Evolutionary conservation across 768 basidiomycete species (phyloP).

Genomic region (Macrolepiota fuliginosa): DNA sequence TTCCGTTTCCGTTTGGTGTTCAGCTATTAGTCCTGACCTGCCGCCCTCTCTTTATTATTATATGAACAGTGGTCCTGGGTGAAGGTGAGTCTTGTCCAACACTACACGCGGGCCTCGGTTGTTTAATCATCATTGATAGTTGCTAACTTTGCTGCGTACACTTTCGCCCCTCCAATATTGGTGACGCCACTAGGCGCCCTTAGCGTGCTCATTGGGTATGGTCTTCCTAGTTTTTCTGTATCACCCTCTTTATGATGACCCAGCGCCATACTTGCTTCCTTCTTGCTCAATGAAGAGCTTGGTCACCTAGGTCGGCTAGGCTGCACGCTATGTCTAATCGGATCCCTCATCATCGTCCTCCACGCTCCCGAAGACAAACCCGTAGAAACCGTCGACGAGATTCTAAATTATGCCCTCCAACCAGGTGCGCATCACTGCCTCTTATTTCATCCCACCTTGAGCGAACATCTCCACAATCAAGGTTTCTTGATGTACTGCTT

Average conservation of each 20-base stretch:
- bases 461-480: slow-evolving; percentile 24
- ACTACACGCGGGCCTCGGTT: not conserved
- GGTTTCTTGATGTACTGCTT: slow-evolving; percentile 92
- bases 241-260: not conserved
- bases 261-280: slow-evolving; percentile 92
- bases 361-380: slow-evolving; percentile 97
- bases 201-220: slow-evolving; percentile 94
- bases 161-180: slow-evolving; percentile 95
- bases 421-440: slow-evolving; percentile 59
- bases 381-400: slow-evolving; percentile 90
- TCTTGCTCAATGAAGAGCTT: slow-evolving; percentile 89
- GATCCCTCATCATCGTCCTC: slow-evolving; percentile 91
- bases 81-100: slow-evolving; percentile 58
- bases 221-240: slow-evolving; percentile 12
- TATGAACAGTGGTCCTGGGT: slow-evolving; percentile 76
- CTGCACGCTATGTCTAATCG: slow-evolving; percentile 79
- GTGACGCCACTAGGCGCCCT: slow-evolving; percentile 98
- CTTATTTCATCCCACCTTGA: not conserved
- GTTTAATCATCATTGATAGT: slow-evolving; percentile 34
- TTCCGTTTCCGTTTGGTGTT: too few relatives aligned
- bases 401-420: slow-evolving; percentile 88
- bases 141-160: slow-evolving; percentile 94
- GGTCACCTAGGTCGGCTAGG: slow-evolving; percentile 90
- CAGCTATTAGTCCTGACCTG: not conserved
- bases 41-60: not conserved